Percentiles rank a stretch among this genome's conserved stretches.
Conservation (phyloP, 257 asterid genomes). For the Salvia rosmarinus region DNA sequence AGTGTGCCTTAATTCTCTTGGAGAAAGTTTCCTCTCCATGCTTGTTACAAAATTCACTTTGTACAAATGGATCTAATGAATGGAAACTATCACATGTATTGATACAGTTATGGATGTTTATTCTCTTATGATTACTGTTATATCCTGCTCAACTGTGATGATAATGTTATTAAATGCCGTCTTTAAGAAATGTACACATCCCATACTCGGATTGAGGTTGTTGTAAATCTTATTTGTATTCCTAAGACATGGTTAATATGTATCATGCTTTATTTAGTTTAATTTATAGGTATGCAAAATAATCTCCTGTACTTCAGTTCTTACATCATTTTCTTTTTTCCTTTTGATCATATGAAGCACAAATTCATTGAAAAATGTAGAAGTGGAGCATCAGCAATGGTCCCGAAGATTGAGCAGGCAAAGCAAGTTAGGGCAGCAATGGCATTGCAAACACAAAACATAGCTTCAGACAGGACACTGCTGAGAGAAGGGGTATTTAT, state of each 20-base stretch:
- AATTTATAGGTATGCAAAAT: not conserved
- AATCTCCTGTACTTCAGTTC: slow-evolving; percentile 31
- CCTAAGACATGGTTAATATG: not conserved
- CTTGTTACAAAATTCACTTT: slow-evolving; percentile 25
- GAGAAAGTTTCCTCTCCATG: slow-evolving; percentile 4
- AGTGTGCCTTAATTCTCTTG: slow-evolving; percentile 13
- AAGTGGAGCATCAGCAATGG: slow-evolving; percentile 82
- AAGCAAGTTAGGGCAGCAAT: slow-evolving; percentile 68
- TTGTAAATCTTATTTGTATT: slow-evolving; percentile 10
- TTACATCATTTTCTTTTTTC: slow-evolving; percentile 31
- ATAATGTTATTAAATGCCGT: slow-evolving; percentile 4
- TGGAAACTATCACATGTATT: not conserved
- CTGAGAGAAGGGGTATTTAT: slow-evolving; percentile 63
- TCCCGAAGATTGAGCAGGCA: slow-evolving; percentile 92
- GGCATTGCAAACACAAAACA: slow-evolving; percentile 62
- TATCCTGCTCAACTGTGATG: not conserved
- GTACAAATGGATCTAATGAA: slow-evolving; percentile 20
- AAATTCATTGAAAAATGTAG: slow-evolving; percentile 95
- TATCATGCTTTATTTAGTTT: not conserved
- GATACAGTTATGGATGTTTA: slow-evolving; percentile 2
- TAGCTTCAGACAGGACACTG: slow-evolving; percentile 55
- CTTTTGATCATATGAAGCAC: slow-evolving; percentile 60
- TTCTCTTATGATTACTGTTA: slow-evolving; percentile 1
- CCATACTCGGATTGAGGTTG: slow-evolving; percentile 9
- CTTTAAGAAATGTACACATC: not conserved